Base-by-base conservation (phyloP, 2,329 filamentous ascomycete genomes). In the Aureobasidium mangrovei region DNA sequence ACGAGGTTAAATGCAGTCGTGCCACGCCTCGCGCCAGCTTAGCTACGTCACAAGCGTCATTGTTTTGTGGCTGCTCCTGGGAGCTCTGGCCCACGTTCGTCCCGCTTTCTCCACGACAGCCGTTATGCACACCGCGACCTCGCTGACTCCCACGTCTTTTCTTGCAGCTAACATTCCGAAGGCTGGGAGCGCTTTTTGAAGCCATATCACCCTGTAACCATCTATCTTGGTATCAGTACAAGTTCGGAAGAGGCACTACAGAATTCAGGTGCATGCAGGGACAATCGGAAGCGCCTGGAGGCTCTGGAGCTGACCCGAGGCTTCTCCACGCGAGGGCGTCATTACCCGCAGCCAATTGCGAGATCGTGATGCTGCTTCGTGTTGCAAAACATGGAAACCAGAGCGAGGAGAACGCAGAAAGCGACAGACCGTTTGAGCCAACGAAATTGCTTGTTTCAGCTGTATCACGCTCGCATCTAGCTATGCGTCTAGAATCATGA, bases 1-100 rank as follows among this genome's bases (percentile, higher is more conserved):
- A 43, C 49, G 49, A 53, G 40, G 49, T 53, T 53, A 53, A 51
- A 53, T 53, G 49, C 24, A 53, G 29, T 52, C 24, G 48, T 53
- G 33, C 49, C 32, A 35, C 31, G 49, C 47, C 47, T 51, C 47
- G 47, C 47, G 47, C 45, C 33, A 48, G 35, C 35, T 51, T 8
- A 43, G 49, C 18, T 18, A 44, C 39, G 49, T 53, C 36, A n/a
- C 4, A 3, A 43, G 39, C 48, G 49, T 53, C 49, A 53, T 53
- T 53, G 39, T 43, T 38, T 43, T 52, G 48, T 52, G 48, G 48
- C 48, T 52, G 48, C 29, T 36, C 31, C 26, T 18, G 12, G 40
- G 29, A 43, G 49, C 49, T 44, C n/a, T 43, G 40, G 32, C 49
- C 40, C 36, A 36, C 40, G 8, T 29, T 38, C 10, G 39, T 53